Evolutionary conservation across 2,329 filamentous ascomycete species (phyloP).

Genomic region (Emergomyces orientalis): DNA sequence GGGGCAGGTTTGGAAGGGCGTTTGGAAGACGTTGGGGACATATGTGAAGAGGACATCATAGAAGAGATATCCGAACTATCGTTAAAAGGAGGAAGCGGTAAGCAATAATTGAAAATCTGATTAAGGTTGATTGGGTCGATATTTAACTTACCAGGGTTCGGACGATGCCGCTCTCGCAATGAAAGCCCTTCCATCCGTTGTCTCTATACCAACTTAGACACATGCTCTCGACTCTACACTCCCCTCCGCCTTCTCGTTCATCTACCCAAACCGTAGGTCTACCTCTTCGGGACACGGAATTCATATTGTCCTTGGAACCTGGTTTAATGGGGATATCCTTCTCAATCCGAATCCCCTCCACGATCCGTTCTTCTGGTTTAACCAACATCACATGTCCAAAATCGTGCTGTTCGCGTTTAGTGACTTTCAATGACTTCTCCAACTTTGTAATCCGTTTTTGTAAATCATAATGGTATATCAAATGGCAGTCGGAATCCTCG

Average conservation of each 20-base stretch:
- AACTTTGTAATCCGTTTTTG: conserved; percentile 91
- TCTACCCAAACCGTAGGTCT: conserved; percentile 78
- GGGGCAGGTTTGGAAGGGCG: conserved; percentile 85
- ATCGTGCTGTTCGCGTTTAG: conserved; percentile 80
- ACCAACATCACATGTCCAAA: conserved; percentile 76
- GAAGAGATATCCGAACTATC: conserved; percentile 70
- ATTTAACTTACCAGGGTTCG: conserved; percentile 55
- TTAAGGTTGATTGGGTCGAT: no score
- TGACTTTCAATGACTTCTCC: conserved; percentile 72
- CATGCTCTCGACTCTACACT: conserved; percentile 90
- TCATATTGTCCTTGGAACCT: conserved; percentile 10
- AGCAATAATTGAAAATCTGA: background rate
- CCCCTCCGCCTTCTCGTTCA: conserved; percentile 55
- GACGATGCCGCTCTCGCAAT: conserved; percentile 82
- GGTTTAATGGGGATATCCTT: conserved; percentile 35
- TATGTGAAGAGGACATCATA: conserved; percentile 89
- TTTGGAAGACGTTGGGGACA: conserved; percentile 95
- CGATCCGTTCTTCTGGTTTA: conserved; percentile 63
- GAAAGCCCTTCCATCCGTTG: conserved; percentile 87
- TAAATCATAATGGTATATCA: conserved; percentile 88
- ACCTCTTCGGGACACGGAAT: conserved; percentile 23
- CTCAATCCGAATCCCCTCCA: conserved; percentile 70
- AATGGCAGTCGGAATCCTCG: conserved; percentile 78
- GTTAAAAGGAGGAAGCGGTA: background rate
- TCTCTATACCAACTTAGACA: conserved; percentile 77